Conservation (phyloP, 805 yeast species). For the Barnettozyma botsteinii region DNA sequence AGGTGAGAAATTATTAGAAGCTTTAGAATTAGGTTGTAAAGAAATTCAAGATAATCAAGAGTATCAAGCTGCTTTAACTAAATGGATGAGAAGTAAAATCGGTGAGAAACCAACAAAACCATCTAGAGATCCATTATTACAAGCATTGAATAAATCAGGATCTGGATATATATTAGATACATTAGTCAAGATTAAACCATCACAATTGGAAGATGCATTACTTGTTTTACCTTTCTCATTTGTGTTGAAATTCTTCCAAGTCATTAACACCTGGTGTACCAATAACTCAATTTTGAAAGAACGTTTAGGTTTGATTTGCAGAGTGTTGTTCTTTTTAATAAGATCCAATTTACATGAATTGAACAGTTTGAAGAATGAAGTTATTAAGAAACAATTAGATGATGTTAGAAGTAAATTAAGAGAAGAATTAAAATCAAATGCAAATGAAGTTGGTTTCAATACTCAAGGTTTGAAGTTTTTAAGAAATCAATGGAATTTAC, state of each 20-base stretch:
- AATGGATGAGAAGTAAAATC: constrained; percentile 38
- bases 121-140: constrained; percentile 61
- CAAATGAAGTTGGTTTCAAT: constrained; percentile 71
- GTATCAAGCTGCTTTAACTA: constrained; percentile 38
- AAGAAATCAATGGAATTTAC: constrained; percentile 71
- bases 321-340: constrained; percentile 69
- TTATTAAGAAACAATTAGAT: constrained; percentile 57
- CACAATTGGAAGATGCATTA: constrained; percentile 90
- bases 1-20: constrained; percentile 12
- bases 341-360: constrained; percentile 75
- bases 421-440: constrained; percentile 42
- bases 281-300: constrained; percentile 39
- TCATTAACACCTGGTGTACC: constrained; percentile 71
- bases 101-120: constrained; percentile 55
- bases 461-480: constrained; percentile 74
- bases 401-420: constrained; percentile 61
- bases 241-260: constrained; percentile 61
- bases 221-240: constrained; percentile 87
- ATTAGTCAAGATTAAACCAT: constrained; percentile 62
- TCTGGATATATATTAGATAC: constrained; percentile 74
- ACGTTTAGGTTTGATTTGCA: constrained; percentile 60
- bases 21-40: constrained; percentile 52
- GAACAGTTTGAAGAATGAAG: constrained; percentile 58
- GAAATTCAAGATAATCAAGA: constrained; percentile 57
- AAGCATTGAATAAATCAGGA: constrained; percentile 67